These are phyloP conservation scores for Ustulina deusta DNA, from an alignment of 2,329 filamentous ascomycete genomes.

Conservation along the genomic window DNA sequence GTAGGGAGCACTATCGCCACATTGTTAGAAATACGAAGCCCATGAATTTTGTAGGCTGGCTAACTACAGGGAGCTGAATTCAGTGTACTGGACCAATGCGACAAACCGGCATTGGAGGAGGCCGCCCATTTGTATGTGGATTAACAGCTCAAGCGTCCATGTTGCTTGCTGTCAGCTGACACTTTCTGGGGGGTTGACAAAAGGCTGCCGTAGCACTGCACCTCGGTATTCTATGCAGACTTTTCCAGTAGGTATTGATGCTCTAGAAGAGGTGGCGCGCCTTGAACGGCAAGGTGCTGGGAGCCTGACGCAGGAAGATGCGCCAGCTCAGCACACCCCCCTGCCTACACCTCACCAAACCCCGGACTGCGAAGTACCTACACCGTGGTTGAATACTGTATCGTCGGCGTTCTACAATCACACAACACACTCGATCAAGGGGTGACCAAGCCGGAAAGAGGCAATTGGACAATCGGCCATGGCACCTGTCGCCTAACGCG, in stretches of 20 bases:
- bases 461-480: too few species aligned
- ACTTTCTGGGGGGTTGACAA: background rate
- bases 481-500: too few species aligned
- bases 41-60: background rate
- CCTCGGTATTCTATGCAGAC: conserved; percentile 2
- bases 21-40: background rate
- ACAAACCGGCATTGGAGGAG: background rate
- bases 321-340: too few species aligned
- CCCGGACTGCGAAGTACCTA: background rate
- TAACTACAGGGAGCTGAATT: background rate
- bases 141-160: background rate
- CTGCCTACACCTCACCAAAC: background rate
- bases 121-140: conserved; percentile 10
- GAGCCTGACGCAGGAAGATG: too few species aligned
- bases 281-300: background rate
- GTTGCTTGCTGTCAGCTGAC: conserved; percentile 11
- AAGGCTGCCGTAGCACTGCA: background rate
- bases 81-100: background rate
- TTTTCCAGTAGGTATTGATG: too few species aligned
- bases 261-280: background rate
- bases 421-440: too few species aligned
- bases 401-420: too few species aligned
- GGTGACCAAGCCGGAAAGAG: too few species aligned
- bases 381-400: conserved; percentile 10
- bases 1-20: background rate